Base-by-base conservation (phyloP, 208 protist species). In the Porcisia hertigi region DNA sequence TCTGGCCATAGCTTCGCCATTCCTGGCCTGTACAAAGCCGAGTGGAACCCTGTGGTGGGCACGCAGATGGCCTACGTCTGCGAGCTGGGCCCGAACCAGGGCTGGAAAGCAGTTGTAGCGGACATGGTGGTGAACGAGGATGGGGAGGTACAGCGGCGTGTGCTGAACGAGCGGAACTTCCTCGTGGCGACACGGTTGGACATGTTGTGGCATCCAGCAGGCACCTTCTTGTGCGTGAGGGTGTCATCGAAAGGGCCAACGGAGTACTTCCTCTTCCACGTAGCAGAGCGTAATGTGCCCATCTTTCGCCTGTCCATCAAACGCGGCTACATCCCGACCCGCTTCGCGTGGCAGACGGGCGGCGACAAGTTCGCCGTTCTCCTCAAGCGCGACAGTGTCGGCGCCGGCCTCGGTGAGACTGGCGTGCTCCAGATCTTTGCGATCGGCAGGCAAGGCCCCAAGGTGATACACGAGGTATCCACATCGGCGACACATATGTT, bases 151-250 rank as follows among this genome's bases (percentile, higher is more conserved):
- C 88, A 88, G 34, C 88, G 93, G 85, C 86, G 91, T 73, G 70
- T 90, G 36, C 87, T 94, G 77, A 88, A 86, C 25, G 88, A 91
- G 79, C 90, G 92, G 62, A 94, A 94, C 84, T 96, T 96, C 74
- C 78, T 93, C 54, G 73, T 89, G 71, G 92, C 92, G 39, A 88
- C 91, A 71, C 81, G 77, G 30, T 79, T 97, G 9, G 88, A 97
- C 60, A 90, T 97, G 74, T 83, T 97, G 49, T 97, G 94, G 94
- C 92, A 96, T 79, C 94, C 94, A 34, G 86, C 89, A 39, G 94
- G 94, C 55, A 95, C 91, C 8, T 86, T 94, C 75, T 86, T 97
- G 23, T 86, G 92, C 41, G 86, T 95, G 36, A 95, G 95, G 85
- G 88, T 94, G 45, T 82, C 82, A 14, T 84, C 88, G 52, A 76